These are phyloP conservation scores for Diaporthe ampelina DNA, from an alignment of 2,329 filamentous ascomycete genomes.

Conservation along the genomic window DNA sequence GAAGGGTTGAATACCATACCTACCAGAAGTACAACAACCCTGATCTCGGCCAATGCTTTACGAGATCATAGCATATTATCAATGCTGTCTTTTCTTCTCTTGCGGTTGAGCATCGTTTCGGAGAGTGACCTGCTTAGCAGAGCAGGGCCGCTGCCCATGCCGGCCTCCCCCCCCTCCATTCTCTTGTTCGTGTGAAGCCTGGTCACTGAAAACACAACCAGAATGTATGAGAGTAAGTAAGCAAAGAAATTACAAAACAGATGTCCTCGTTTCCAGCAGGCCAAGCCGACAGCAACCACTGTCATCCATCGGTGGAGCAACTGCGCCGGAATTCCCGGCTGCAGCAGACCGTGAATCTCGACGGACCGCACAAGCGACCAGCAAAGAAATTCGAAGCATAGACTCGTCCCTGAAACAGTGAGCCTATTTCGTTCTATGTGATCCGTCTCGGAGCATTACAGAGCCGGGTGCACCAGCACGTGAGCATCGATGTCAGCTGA, in stretches of 20 bases:
- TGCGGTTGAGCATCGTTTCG: not conserved
- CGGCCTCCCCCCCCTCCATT: no score
- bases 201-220: not conserved
- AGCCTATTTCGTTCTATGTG: not conserved
- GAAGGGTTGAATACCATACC: not conserved
- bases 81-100: not conserved
- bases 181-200: not conserved
- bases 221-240: not conserved
- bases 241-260: no score
- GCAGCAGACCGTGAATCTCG: no score
- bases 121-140: not conserved
- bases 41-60: not conserved
- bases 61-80: not conserved
- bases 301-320: not conserved
- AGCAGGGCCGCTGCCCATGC: not conserved
- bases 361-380: not conserved
- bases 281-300: not conserved
- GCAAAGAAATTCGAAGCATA: not conserved
- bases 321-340: not conserved
- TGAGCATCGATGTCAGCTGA: no score
- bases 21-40: not conserved
- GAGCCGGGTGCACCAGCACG: no score
- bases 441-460: not conserved
- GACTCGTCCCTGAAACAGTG: not conserved
- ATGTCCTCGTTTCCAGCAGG: no score